Evolutionary conservation across 495 filamentous ascomycete genomes (phyloP).

Genomic region (Penicillium chermesinum): DNA sequence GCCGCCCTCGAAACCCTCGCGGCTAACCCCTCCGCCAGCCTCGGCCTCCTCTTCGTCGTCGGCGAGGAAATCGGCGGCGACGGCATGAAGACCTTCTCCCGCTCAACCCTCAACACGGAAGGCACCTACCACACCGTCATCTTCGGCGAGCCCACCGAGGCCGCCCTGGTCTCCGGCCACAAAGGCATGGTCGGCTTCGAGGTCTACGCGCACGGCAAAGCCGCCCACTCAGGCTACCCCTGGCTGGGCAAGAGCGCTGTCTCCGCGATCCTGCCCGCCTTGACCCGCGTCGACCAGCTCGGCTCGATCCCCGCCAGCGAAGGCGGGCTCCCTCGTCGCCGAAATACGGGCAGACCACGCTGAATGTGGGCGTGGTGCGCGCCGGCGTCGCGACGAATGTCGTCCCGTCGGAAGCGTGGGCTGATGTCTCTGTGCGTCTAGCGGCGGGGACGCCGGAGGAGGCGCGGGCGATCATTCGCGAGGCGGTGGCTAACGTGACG

Average conservation of each 20-base stretch:
- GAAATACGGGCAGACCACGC: constrained; percentile 77
- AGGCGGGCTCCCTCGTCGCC: constrained; percentile 64
- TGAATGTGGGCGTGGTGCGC: constrained; percentile 74
- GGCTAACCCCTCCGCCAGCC: constrained; percentile 31
- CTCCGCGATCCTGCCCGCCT: constrained; percentile 62
- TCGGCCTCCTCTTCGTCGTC: constrained; percentile 83
- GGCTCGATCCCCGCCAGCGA: constrained; percentile 33
- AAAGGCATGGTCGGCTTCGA: constrained; percentile 70
- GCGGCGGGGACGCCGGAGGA: constrained; percentile 62
- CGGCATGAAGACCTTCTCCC: constrained; percentile 65
- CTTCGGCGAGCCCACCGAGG: constrained; percentile 88
- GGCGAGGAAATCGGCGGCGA: constrained; percentile 78
- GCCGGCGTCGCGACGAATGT: constrained; percentile 89
- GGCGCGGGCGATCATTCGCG: constrained; percentile 46
- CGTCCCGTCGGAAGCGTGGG: constrained; percentile 66
- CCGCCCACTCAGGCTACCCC: constrained; percentile 86
- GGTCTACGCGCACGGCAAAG: constrained; percentile 64
- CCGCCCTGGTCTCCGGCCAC: constrained; percentile 80
- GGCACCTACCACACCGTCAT: constrained; percentile 61
- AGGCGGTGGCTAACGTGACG: constrained; percentile 56
- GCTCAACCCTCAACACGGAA: constrained; percentile 33
- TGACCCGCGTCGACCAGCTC: constrained; percentile 56
- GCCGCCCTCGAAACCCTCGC: constrained; percentile 59
- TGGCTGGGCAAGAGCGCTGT: constrained; percentile 78
- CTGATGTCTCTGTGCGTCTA: constrained; percentile 64